These are phyloP conservation scores for Gorgonomyces haynaldii DNA, from an alignment of 192 early-diverging fungal genomes.

Conservation along the genomic window DNA sequence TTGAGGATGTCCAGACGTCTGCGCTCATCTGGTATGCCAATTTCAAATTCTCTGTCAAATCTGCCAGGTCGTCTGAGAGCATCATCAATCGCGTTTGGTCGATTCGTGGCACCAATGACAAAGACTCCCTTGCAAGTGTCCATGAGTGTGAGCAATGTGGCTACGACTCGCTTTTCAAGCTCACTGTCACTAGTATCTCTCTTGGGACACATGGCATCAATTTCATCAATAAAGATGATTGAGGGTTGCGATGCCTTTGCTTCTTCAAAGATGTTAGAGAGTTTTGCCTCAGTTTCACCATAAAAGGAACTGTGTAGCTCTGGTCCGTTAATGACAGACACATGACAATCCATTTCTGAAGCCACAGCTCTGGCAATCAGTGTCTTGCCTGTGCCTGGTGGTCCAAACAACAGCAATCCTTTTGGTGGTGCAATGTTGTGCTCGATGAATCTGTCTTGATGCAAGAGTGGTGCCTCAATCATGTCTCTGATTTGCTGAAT, in stretches of 20 bases:
- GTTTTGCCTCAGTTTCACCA: conserved; percentile 86
- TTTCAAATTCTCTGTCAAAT: conserved; percentile 93
- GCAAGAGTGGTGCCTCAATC: conserved; percentile 64
- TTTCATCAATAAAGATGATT: conserved; percentile 89
- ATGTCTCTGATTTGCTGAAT: conserved; percentile 67
- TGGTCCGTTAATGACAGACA: conserved; percentile 82
- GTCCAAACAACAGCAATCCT: conserved; percentile 80
- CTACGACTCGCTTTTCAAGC: conserved; percentile 80
- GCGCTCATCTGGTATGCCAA: conserved; percentile 65
- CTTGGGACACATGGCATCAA: conserved; percentile 83
- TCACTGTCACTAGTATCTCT: conserved; percentile 63
- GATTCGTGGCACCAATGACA: conserved; percentile 87
- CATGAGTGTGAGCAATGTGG: conserved; percentile 88
- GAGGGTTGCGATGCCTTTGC: conserved; percentile 62
- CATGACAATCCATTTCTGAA: conserved; percentile 53
- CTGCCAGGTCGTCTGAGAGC: conserved; percentile 86
- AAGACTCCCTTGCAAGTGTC: conserved; percentile 67
- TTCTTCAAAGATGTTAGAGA: conserved; percentile 56
- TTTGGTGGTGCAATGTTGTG: conserved; percentile 78
- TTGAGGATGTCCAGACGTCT: conserved; percentile 64
- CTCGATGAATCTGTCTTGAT: conserved; percentile 58
- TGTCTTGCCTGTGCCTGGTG: conserved; percentile 95
- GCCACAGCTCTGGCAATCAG: conserved; percentile 84
- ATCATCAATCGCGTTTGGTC: conserved; percentile 75
- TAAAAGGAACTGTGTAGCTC: conserved; percentile 83